Evolutionary conservation across 176 grass and related monocot genomes (phyloP).

Genomic region (Zea luxurians): DNA sequence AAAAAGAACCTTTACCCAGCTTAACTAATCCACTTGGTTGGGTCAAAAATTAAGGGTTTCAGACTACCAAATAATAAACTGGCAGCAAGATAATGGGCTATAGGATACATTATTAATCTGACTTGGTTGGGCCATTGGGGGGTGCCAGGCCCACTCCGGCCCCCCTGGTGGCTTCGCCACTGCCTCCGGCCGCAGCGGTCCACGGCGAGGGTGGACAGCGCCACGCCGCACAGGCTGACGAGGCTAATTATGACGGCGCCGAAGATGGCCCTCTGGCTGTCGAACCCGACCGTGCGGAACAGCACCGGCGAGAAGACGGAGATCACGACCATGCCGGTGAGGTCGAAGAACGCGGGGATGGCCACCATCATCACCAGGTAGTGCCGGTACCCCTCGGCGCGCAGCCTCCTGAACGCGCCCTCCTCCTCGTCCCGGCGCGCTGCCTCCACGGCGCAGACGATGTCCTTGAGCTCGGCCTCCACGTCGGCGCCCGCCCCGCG

Average conservation of each 20-base stretch:
- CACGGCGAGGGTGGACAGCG: conserved; percentile 26
- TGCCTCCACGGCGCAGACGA: conserved; percentile 41
- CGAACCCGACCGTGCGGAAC: conserved; percentile 50
- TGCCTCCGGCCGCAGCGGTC: conserved; percentile 47
- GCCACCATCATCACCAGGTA: conserved; percentile 53
- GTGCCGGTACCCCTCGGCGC: conserved; percentile 41
- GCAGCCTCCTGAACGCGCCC: conserved; percentile 35
- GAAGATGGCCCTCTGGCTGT: conserved; percentile 33
- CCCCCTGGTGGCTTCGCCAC: too few species aligned
- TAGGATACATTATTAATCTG: too few species aligned
- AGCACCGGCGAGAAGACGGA: conserved; percentile 51
- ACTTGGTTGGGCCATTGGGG: too few species aligned
- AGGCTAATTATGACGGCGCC: conserved; percentile 28
- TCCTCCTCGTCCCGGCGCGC: conserved; percentile 37
- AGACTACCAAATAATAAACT: too few species aligned
- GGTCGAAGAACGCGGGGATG: conserved; percentile 48
- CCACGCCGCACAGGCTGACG: conserved; percentile 37
- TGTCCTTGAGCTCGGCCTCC: conserved; percentile 38
- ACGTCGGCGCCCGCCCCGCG: conserved; percentile 6
- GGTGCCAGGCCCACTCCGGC: too few species aligned
- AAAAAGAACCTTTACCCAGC: too few species aligned
- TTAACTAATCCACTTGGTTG: too few species aligned
- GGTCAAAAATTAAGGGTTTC: too few species aligned
- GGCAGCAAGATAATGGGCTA: too few species aligned
- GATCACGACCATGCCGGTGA: conserved; percentile 57